Conservation (phyloP, 179 eudicot genomes). For the Monotropa hypopitys region DNA sequence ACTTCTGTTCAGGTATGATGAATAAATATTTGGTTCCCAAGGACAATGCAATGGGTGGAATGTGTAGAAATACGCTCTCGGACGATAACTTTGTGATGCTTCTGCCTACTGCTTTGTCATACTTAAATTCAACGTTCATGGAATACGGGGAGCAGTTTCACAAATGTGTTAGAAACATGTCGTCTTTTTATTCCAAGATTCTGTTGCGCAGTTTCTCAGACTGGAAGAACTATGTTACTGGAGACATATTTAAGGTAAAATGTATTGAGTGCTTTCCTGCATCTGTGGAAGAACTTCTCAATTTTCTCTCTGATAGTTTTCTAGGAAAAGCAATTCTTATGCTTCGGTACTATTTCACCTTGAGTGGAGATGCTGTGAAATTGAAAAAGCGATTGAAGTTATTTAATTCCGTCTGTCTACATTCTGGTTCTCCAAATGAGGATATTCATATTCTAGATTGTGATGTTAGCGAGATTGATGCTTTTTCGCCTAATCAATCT, state of each 20-base stretch:
- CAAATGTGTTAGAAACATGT: slow-evolving; percentile 21
- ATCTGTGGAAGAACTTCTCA: slow-evolving; percentile 39
- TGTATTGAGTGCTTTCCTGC: slow-evolving; percentile 17
- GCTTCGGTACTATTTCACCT: slow-evolving; percentile 36
- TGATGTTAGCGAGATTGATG: slow-evolving; percentile 19
- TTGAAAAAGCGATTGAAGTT: slow-evolving; percentile 36
- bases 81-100: slow-evolving; percentile 55
- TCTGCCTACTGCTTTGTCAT: slow-evolving; percentile 59
- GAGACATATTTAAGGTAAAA: slow-evolving; percentile 37
- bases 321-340: slow-evolving; percentile 48
- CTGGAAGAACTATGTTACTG: slow-evolving; percentile 57
- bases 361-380: slow-evolving; percentile 17
- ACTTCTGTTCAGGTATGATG: slow-evolving; percentile 33
- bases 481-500: slow-evolving; percentile 32
- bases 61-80: slow-evolving; percentile 20
- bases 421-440: slow-evolving; percentile 14
- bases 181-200: slow-evolving; percentile 38
- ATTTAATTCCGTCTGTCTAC: slow-evolving; percentile 41
- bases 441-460: slow-evolving; percentile 36
- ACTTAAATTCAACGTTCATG: slow-evolving; percentile 26
- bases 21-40: slow-evolving; percentile 17
- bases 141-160: slow-evolving; percentile 22
- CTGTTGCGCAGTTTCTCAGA: slow-evolving; percentile 45
- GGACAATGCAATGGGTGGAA: slow-evolving; percentile 12
- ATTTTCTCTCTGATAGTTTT: slow-evolving; percentile 43